These are phyloP conservation scores for Gossypium rotundifolium DNA, from an alignment of 345 rosid species.

Conservation along the genomic window DNA sequence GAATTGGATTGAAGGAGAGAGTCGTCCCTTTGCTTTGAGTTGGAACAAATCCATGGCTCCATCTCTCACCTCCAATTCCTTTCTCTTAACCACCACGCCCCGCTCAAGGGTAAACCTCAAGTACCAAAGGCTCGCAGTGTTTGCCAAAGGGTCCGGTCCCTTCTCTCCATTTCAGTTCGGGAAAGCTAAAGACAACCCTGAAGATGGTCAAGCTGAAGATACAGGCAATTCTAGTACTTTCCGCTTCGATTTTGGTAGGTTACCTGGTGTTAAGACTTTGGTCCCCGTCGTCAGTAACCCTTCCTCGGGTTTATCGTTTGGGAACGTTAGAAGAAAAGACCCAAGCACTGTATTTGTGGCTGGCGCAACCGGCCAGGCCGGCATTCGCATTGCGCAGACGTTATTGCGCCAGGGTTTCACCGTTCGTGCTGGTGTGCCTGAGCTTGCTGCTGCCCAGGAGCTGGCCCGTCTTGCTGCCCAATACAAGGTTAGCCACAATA, in stretches of 20 bases:
- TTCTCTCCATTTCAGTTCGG: slow-evolving; percentile 44
- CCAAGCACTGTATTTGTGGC: slow-evolving; percentile 82
- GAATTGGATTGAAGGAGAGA: not conserved
- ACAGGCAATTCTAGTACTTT: slow-evolving; percentile 46
- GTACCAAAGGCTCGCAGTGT: slow-evolving; percentile 38
- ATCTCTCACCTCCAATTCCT: slow-evolving; percentile 59
- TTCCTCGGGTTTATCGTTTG: slow-evolving; percentile 52
- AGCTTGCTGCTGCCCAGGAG: slow-evolving; percentile 78
- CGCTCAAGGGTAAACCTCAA: slow-evolving; percentile 30
- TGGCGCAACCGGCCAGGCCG: slow-evolving; percentile 91
- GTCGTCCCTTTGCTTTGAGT: too few relatives aligned
- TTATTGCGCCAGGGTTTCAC: slow-evolving; percentile 72
- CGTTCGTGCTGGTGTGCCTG: slow-evolving; percentile 88
- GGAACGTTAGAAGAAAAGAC: slow-evolving; percentile 61
- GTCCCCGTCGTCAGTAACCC: slow-evolving; percentile 48
- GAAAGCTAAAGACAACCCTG: slow-evolving; percentile 35
- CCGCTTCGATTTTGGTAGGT: slow-evolving; percentile 51
- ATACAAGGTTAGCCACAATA: slow-evolving; percentile 56
- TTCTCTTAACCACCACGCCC: slow-evolving; percentile 45
- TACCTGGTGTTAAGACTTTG: slow-evolving; percentile 54
- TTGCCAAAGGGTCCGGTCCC: slow-evolving; percentile 49
- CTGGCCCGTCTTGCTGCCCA: slow-evolving; percentile 74
- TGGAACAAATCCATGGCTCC: slow-evolving; percentile 40
- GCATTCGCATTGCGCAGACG: slow-evolving; percentile 68
- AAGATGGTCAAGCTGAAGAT: slow-evolving; percentile 14